phyloP scores from a whole-genome alignment of 768 basidiomycete species.

The Clitopilus passeckerianus region DNA sequence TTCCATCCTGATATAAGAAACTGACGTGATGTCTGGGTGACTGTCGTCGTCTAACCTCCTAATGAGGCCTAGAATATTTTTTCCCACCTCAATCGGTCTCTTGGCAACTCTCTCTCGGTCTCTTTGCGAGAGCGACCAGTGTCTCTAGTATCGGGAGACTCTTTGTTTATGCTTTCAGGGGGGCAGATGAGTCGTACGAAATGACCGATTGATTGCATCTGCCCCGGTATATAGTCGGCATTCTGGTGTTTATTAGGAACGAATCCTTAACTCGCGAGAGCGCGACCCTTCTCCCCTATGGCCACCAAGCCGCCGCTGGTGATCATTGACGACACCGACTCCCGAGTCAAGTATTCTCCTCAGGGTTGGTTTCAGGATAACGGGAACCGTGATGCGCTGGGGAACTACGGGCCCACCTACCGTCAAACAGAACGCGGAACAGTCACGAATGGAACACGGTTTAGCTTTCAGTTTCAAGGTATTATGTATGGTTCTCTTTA shows the following conservation, averaged over 20 bases:
- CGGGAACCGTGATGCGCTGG: conserved; percentile 19
- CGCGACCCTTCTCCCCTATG: background rate
- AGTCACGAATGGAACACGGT: conserved; percentile 15
- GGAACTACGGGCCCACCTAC: conserved; percentile 27
- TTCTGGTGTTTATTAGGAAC: background rate
- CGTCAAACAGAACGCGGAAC: conserved; percentile 23
- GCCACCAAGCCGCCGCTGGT: conserved; percentile 11
- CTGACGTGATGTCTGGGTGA: background rate
- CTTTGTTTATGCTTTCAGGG: too few species aligned
- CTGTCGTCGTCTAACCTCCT: background rate
- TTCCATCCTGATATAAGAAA: background rate
- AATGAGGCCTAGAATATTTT: background rate
- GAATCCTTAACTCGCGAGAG: background rate
- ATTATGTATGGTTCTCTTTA: background rate
- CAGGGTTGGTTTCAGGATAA: conserved; percentile 21
- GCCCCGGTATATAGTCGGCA: background rate
- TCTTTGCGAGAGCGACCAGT: too few species aligned
- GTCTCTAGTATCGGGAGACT: too few species aligned
- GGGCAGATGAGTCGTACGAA: too few species aligned
- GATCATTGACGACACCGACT: conserved; percentile 28
- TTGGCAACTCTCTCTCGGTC: too few species aligned
- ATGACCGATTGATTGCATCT: background rate
- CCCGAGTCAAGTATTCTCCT: conserved; percentile 21
- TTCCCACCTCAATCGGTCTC: too few species aligned
- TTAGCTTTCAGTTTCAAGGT: conserved; percentile 26